phyloP scores from a whole-genome alignment of 164 flowering plant species.

The Tetrastigma voinierianum region DNA sequence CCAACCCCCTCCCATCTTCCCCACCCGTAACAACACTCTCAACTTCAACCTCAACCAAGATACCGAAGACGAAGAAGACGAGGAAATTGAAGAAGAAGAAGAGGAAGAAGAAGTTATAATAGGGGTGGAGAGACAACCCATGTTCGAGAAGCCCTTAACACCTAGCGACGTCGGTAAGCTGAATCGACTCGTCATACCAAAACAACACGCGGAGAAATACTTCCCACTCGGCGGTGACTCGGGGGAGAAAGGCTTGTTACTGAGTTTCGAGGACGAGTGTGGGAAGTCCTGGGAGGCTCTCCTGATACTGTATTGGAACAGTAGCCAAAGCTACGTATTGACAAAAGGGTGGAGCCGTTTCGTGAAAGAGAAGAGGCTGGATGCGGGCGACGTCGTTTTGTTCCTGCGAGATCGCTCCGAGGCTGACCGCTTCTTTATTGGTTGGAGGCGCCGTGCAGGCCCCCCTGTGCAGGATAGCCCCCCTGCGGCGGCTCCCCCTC shows the following conservation, averaged over 20 bases:
- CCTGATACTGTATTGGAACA: conserved; percentile 94
- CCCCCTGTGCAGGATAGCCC: conserved; percentile 16
- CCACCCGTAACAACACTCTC: neutral
- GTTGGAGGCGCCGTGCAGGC: conserved; percentile 51
- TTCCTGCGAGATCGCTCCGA: conserved; percentile 49
- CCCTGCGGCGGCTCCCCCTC: conserved; percentile 13
- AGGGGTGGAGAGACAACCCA: conserved; percentile 30
- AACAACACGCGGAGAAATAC: conserved; percentile 90
- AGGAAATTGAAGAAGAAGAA: conserved; percentile 5
- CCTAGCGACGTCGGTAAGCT: conserved; percentile 98
- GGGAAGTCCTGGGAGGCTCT: conserved; percentile 63
- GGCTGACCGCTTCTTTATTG: conserved; percentile 41
- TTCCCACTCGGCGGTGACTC: conserved; percentile 61
- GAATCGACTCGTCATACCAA: conserved; percentile 92
- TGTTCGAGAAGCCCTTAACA: conserved; percentile 91
- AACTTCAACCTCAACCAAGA: conserved; percentile 17
- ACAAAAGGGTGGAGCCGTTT: conserved; percentile 98
- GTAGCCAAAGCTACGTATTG: conserved; percentile 92
- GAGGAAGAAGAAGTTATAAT: conserved; percentile 7
- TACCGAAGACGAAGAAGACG: conserved; percentile 13
- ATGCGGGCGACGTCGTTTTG: conserved; percentile 78
- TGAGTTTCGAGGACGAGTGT: conserved; percentile 71
- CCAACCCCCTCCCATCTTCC: conserved; percentile 11
- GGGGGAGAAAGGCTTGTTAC: conserved; percentile 57
- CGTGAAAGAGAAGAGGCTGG: conserved; percentile 84